Percentiles rank a stretch among this genome's conserved stretches.
Evolutionary conservation across 106 monocot species (phyloP).

Genomic region (Apostasia ramifera): DNA sequence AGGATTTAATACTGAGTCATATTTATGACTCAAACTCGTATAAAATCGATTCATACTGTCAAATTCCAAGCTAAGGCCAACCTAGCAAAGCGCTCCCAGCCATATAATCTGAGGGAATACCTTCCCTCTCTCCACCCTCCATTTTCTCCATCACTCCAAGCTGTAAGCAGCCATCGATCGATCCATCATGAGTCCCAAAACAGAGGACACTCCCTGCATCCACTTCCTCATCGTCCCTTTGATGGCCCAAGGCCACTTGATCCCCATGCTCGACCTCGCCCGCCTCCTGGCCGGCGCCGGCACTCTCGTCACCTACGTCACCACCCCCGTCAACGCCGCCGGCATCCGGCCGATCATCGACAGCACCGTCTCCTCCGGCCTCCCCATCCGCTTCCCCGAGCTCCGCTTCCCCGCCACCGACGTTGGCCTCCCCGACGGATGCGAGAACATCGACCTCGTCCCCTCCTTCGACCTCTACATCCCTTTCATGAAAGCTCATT

Average conservation of each 20-base stretch:
- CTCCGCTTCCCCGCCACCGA: conserved; percentile 14
- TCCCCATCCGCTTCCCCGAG: conserved; percentile 10
- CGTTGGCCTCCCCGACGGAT: conserved; percentile 26
- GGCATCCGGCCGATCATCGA: conserved; percentile 12
- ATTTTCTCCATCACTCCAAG: no score
- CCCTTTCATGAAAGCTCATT: conserved; percentile 18
- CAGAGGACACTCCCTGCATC: not conserved
- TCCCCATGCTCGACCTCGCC: conserved; percentile 41
- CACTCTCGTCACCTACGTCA: conserved; percentile 20
- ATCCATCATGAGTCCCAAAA: no score
- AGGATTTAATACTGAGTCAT: no score
- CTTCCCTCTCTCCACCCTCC: no score
- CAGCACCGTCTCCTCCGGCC: not conserved
- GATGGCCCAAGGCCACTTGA: conserved; percentile 36
- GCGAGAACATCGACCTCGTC: conserved; percentile 34
- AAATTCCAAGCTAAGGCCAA: no score
- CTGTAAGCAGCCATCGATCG: no score
- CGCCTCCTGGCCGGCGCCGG: conserved; percentile 19
- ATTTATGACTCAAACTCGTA: no score
- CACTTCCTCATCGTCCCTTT: conserved; percentile 39
- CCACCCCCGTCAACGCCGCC: conserved; percentile 23
- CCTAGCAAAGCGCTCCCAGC: no score
- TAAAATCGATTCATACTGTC: no score
- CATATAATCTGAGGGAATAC: no score
- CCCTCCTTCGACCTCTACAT: not conserved